A percentile compares a stretch with the other conserved stretches of the same genome.
Evolutionary conservation across 2,329 filamentous ascomycete genomes (phyloP).

Genomic region (Hymenoscyphus linearis): DNA sequence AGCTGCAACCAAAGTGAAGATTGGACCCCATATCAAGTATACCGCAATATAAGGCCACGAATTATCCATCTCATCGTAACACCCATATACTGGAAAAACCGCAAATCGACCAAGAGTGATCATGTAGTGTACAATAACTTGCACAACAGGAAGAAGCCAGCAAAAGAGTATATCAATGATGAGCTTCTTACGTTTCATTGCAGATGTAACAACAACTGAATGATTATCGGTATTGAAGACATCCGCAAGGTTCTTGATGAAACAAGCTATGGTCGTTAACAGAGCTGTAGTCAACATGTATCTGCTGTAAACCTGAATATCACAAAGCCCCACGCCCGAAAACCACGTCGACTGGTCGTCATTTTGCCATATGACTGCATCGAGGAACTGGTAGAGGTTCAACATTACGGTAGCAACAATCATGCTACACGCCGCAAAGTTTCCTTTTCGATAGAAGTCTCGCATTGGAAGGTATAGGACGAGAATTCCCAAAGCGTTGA

Average conservation of each 20-base stretch:
- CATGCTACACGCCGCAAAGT: conserved; percentile 53
- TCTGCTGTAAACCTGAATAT: conserved; percentile 56
- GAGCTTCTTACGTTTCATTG: conserved; percentile 41
- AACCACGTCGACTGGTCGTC: conserved; percentile 52
- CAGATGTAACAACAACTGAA: conserved; percentile 43
- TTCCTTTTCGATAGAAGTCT: conserved; percentile 56
- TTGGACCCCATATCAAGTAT: conserved; percentile 48
- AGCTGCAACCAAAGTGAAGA: conserved; percentile 47
- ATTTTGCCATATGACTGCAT: conserved; percentile 59
- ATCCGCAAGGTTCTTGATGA: conserved; percentile 53
- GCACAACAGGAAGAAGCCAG: conserved; percentile 47
- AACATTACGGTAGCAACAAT: conserved; percentile 50
- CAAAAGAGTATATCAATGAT: conserved; percentile 51
- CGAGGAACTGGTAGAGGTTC: conserved; percentile 54
- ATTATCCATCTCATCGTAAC: conserved; percentile 45
- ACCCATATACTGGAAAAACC: conserved; percentile 54
- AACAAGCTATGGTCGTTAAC: conserved; percentile 48
- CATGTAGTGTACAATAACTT: conserved; percentile 53
- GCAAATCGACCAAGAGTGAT: conserved; percentile 55
- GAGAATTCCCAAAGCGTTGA: conserved; percentile 45
- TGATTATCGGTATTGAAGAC: conserved; percentile 56
- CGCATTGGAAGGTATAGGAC: conserved; percentile 51
- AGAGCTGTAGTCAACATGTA: conserved; percentile 47
- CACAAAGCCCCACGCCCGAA: conserved; percentile 54
- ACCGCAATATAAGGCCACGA: conserved; percentile 55